A percentile compares a stretch with the other conserved stretches of the same genome.
These are phyloP conservation scores for Populus hybrid DNA, from an alignment of 441 rosid genomes.

Conservation along the genomic window DNA sequence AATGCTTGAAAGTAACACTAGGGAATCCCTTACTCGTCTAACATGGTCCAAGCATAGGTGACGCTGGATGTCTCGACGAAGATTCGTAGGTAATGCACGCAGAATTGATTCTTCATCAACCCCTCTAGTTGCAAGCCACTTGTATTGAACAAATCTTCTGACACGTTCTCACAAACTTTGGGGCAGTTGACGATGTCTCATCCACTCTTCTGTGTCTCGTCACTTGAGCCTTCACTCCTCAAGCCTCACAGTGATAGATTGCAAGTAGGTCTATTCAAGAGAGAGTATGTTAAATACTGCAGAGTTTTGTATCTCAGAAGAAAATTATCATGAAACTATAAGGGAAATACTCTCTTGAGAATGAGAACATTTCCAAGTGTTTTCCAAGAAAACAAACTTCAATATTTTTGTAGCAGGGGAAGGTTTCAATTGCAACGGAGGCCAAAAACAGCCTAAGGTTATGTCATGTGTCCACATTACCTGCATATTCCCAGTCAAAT, in stretches of 20 bases:
- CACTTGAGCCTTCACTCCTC: slow-evolving; percentile 94
- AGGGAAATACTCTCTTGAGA: neutral
- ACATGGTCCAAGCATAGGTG: slow-evolving; percentile 94
- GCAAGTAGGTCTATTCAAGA: slow-evolving; percentile 66
- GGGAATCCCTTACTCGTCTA: slow-evolving; percentile 56
- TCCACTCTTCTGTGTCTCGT: slow-evolving; percentile 97
- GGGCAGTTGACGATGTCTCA: slow-evolving; percentile 85
- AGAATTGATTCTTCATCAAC: slow-evolving; percentile 86
- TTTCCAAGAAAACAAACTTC: neutral
- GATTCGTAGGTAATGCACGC: slow-evolving; percentile 64
- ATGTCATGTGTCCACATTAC: slow-evolving; percentile 25
- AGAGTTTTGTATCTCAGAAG: neutral
- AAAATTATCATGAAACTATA: neutral
- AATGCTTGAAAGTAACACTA: neutral
- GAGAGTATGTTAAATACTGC: neutral
- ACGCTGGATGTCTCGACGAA: slow-evolving; percentile 78
- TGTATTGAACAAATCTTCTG: slow-evolving; percentile 70
- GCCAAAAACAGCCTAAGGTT: neutral
- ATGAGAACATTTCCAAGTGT: neutral
- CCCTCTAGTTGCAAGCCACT: slow-evolving; percentile 90
- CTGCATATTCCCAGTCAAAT: slow-evolving; percentile 96
- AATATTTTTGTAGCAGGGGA: neutral
- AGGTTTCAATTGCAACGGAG: too few relatives aligned
- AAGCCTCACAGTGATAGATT: slow-evolving; percentile 89
- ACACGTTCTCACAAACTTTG: slow-evolving; percentile 60